These are phyloP conservation scores for Spergularia bocconei DNA, from an alignment of 148 eudicot genomes.

Conservation along the genomic window DNA sequence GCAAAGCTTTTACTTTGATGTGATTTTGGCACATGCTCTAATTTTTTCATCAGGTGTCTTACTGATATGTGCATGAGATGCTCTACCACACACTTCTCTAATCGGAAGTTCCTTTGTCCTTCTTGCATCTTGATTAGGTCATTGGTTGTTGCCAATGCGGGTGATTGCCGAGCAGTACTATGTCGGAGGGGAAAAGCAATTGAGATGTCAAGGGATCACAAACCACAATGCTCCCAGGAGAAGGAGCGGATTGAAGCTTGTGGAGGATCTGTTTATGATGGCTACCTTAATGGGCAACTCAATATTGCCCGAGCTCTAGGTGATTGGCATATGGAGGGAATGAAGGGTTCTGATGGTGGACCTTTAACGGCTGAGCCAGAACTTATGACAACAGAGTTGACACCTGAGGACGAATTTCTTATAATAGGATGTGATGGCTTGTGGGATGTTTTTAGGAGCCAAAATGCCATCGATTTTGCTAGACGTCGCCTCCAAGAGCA, in stretches of 20 bases:
- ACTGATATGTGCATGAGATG: not conserved
- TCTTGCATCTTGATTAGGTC: slow-evolving; percentile 40
- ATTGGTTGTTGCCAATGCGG: slow-evolving; percentile 89
- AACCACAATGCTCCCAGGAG: slow-evolving; percentile 59
- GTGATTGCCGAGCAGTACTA: slow-evolving; percentile 91
- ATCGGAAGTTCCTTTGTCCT: not conserved
- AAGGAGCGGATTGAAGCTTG: slow-evolving; percentile 74
- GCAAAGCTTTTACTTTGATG: too few relatives aligned
- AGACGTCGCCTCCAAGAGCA: slow-evolving; percentile 83
- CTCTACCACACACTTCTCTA: not conserved
- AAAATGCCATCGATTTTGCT: slow-evolving; percentile 91
- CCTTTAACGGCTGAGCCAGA: slow-evolving; percentile 84
- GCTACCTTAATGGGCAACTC: slow-evolving; percentile 88
- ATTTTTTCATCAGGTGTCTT: too few relatives aligned
- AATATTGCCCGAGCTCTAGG: slow-evolving; percentile 90
- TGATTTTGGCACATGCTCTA: too few relatives aligned
- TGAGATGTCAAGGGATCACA: slow-evolving; percentile 89
- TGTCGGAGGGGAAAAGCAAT: slow-evolving; percentile 83
- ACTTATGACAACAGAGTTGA: slow-evolving; percentile 56
- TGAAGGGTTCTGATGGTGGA: slow-evolving; percentile 57
- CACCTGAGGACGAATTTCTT: slow-evolving; percentile 85
- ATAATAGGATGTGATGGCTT: slow-evolving; percentile 89
- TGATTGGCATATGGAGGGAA: slow-evolving; percentile 85
- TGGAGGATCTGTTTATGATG: slow-evolving; percentile 80
- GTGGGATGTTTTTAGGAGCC: slow-evolving; percentile 93